These are phyloP conservation scores for Lachnellula willkommii DNA, from an alignment of 2,329 filamentous ascomycete genomes.

Conservation along the genomic window DNA sequence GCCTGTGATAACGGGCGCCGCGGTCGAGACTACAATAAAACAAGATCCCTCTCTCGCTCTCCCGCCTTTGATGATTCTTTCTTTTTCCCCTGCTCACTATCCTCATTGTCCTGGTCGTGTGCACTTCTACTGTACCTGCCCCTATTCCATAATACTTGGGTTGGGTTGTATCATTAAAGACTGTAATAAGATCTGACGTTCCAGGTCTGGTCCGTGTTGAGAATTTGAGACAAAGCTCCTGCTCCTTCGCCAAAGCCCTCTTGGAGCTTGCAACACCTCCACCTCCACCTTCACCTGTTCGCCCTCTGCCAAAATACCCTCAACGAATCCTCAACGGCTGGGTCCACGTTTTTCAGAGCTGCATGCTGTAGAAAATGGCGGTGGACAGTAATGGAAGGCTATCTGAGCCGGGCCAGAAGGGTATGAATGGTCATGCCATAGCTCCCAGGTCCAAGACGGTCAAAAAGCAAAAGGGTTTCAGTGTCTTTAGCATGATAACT, in stretches of 20 bases:
- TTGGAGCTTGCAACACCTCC: neutral
- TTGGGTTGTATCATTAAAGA: neutral
- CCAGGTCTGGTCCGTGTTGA: slow-evolving; percentile 4
- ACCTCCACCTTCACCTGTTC: neutral
- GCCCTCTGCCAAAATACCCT: neutral
- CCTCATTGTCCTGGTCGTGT: neutral
- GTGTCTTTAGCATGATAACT: slow-evolving; percentile 46
- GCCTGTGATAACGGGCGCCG: too few relatives aligned
- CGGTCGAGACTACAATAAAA: too few relatives aligned
- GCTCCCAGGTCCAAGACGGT: slow-evolving; percentile 30
- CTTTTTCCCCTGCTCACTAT: too few relatives aligned
- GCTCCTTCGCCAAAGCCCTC: slow-evolving; percentile 1
- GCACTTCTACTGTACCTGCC: neutral
- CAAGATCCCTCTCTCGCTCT: too few relatives aligned
- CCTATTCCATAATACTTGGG: neutral
- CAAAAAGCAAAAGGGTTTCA: slow-evolving; percentile 21
- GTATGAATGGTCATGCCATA: slow-evolving; percentile 36
- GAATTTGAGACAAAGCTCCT: neutral
- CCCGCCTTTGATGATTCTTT: too few relatives aligned
- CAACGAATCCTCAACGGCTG: slow-evolving; percentile 1
- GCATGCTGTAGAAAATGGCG: slow-evolving; percentile 33
- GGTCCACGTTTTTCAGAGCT: slow-evolving; percentile 10
- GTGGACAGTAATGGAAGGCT: slow-evolving; percentile 34
- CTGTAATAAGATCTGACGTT: neutral
- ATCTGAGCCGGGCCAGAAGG: slow-evolving; percentile 29